Evolutionary conservation across 2,329 filamentous ascomycete genomes (phyloP), one percentile per base, ranked within the genome.

Genomic region (Dothideomycetes sp.): DNA sequence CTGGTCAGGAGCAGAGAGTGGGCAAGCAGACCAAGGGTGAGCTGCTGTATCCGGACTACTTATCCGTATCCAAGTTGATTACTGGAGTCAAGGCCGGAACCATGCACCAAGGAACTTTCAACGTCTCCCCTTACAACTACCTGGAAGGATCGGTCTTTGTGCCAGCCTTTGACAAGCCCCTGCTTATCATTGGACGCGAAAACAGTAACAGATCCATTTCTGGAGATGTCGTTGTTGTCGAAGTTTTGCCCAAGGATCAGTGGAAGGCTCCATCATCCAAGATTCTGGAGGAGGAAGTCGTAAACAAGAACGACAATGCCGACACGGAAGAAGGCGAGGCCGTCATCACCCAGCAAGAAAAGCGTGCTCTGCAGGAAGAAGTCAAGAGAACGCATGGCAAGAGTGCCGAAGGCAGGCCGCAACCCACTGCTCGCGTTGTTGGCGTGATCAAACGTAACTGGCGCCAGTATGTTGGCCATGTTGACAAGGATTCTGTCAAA

Each of bases 191-290:
- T 12, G 91, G 91, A 10, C 76, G 91, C 46, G 91, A 98, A 55
- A 95, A 93, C 62, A 95, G 94, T 68, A 98, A 96, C 63, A 77
- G 91, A 50, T 80, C 89, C 17, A 80, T 98, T 15, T 85, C 91
- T 45, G 89, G 89, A 16, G 91, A 98, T 62, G 68, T 91, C 9
- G 88, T 95, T 1, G 88, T 95, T 3, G 82, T 98, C 11, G 88
- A 98, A 61, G 76, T 98, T 3, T 69, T 98, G 2, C 87, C 91
- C 0, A 84, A 88, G 59, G 86, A 94, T 43, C 89, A 95, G 60
- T 98, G 91, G 91, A 96, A 95, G 63, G 80, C 83, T 32, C 88
- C 91, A 1, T 96, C 89, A 2, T 89, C 85, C 4, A 94, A 94
- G 60, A 89, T 98, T 33, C 80, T 98, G 22, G 91, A 98, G 51